Percentiles rank a stretch among this genome's conserved stretches.
Evolutionary conservation across 2,329 filamentous ascomycete genomes (phyloP).

Genomic region (Exserohilum rostratum): DNA sequence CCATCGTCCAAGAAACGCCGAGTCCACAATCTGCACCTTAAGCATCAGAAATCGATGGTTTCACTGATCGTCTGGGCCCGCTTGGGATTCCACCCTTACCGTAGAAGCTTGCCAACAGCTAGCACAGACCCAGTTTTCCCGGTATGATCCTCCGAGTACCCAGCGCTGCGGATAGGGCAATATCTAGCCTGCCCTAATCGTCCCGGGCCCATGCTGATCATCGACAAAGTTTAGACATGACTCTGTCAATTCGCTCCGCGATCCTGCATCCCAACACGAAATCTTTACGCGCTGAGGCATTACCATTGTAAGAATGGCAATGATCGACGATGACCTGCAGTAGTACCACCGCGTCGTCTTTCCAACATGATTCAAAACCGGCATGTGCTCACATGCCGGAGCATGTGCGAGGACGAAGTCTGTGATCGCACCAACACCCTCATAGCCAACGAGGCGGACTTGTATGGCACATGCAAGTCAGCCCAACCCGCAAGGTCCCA

Average conservation of each 20-base stretch:
- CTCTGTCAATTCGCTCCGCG: not conserved
- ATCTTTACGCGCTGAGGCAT: conserved; percentile 10
- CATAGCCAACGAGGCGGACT: not conserved
- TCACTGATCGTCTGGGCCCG: conserved; percentile 18
- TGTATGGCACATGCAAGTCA: not conserved
- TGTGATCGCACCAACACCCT: not conserved
- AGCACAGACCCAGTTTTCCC: conserved; percentile 8
- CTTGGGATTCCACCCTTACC: conserved; percentile 16
- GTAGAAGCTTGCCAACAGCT: conserved; percentile 13
- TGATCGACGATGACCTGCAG: conserved; percentile 24
- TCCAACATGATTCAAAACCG: conserved; percentile 9
- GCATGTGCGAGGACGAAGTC: not conserved
- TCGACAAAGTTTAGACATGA: conserved; percentile 8
- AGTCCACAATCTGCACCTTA: not conserved
- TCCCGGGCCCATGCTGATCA: conserved; percentile 18
- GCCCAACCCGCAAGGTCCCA: not conserved
- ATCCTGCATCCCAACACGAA: conserved; percentile 1
- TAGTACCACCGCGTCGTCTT: conserved; percentile 13
- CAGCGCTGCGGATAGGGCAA: conserved; percentile 15
- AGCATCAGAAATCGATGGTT: conserved; percentile 19
- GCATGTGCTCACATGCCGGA: conserved; percentile 10
- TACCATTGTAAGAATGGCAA: conserved; percentile 1
- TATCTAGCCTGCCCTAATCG: conserved; percentile 4
- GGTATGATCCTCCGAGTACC: conserved; percentile 9
- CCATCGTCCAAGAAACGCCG: not conserved